phyloP scores from a whole-genome alignment of 352 stramenopile genomes.

The Albugo candida region DNA sequence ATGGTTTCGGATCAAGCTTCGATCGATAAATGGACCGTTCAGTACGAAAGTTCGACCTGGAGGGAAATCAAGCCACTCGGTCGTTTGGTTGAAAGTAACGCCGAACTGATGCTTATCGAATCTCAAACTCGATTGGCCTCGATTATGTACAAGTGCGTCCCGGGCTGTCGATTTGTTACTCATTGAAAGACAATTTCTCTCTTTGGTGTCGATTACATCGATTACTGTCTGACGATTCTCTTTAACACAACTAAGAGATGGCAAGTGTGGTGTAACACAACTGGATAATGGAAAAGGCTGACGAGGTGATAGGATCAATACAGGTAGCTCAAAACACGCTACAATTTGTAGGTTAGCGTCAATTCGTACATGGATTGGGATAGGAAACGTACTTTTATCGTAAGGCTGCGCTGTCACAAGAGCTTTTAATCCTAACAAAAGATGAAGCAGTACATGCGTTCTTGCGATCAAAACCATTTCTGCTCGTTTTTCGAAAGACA shows the following conservation, averaged over 20 bases:
- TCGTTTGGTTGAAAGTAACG: constrained; percentile 29
- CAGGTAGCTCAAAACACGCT: constrained; percentile 45
- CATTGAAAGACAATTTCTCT: constrained; percentile 37
- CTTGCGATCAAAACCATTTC: too few relatives aligned
- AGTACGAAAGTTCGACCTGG: constrained; percentile 49
- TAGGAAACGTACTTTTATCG: too few relatives aligned
- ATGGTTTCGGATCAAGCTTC: constrained; percentile 53
- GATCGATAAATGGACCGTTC: constrained; percentile 57
- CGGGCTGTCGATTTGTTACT: constrained; percentile 19
- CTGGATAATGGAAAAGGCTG: constrained; percentile 36
- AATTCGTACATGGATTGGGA: too few relatives aligned
- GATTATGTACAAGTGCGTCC: constrained; percentile 43
- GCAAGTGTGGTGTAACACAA: constrained; percentile 51
- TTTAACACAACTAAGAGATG: constrained; percentile 49
- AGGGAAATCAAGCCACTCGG: constrained; percentile 31
- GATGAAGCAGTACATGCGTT: too few relatives aligned
- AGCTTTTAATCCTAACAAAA: too few relatives aligned
- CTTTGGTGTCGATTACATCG: constrained; percentile 37
- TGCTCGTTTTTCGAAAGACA: too few relatives aligned
- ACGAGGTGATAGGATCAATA: constrained; percentile 41
- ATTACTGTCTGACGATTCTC: constrained; percentile 21
- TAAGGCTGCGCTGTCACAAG: too few relatives aligned
- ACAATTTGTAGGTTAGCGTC: not conserved
- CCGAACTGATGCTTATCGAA: constrained; percentile 64
- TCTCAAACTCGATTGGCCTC: constrained; percentile 53